These are phyloP conservation scores for Zasmidium angulare DNA, from an alignment of 2,329 filamentous ascomycete species.

Conservation along the genomic window DNA sequence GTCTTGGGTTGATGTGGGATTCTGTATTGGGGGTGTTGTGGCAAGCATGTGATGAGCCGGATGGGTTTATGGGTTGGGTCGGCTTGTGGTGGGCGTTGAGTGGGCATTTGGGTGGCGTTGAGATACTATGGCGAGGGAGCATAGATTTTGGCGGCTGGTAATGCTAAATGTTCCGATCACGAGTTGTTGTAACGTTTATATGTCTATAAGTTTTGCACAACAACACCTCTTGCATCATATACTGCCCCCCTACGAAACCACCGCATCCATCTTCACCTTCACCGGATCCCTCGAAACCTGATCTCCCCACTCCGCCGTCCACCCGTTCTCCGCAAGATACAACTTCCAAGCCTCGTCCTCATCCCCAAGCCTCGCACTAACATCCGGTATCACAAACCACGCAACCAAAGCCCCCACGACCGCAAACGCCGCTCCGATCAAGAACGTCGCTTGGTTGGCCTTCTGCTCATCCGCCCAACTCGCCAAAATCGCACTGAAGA, in stretches of 20 bases:
- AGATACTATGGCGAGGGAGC: background rate
- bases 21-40: background rate
- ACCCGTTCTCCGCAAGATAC: constrained; percentile 13
- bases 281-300: constrained; percentile 7
- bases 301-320: constrained; percentile 16
- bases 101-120: background rate
- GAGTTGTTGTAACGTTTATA: no score
- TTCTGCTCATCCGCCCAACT: constrained; percentile 54
- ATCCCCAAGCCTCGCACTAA: constrained; percentile 12
- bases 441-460: constrained; percentile 79
- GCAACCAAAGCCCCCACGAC: constrained; percentile 67
- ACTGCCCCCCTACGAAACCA: constrained; percentile 4
- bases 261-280: constrained; percentile 10
- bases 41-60: no score
- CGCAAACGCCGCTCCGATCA: constrained; percentile 72
- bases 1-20: background rate
- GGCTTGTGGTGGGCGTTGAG: background rate
- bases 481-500: constrained; percentile 65
- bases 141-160: no score
- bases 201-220: no score
- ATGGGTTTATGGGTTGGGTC: no score
- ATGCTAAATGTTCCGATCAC: no score
- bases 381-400: constrained; percentile 49
- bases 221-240: background rate
- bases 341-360: constrained; percentile 14